phyloP scores from a whole-genome alignment of 192 early-diverging fungal species.

The Umbelopsis ramanniana region DNA sequence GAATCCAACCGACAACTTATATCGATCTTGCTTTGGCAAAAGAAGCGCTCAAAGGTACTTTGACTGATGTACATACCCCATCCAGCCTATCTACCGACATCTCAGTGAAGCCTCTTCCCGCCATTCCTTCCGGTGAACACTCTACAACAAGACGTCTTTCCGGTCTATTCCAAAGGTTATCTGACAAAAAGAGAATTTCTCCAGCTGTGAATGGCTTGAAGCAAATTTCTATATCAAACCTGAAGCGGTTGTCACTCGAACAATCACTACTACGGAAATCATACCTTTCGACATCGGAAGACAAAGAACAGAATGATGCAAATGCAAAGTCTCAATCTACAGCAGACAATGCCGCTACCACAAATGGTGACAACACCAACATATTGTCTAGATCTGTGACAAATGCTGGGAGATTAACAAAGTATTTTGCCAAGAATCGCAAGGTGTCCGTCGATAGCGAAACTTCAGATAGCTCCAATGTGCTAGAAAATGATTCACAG shows the following conservation, averaged over 20 bases:
- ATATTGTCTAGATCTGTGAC: not conserved
- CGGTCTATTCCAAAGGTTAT: not conserved
- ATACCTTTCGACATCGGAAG: not conserved
- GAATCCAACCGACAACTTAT: not conserved
- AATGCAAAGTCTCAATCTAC: not conserved
- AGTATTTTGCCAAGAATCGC: not conserved
- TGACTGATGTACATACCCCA: not conserved
- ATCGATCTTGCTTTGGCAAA: constrained; percentile 2
- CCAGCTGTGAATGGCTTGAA: constrained; percentile 8
- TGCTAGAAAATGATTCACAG: constrained; percentile 1
- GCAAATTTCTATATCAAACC: not conserved
- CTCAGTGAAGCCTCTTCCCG: constrained; percentile 1
- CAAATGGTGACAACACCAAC: not conserved
- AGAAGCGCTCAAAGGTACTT: not conserved
- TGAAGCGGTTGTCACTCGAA: not conserved
- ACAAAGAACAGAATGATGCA: no score
- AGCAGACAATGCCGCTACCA: not conserved
- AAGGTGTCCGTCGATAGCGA: not conserved
- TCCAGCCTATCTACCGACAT: not conserved
- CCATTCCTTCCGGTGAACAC: not conserved
- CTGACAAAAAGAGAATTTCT: constrained; percentile 13
- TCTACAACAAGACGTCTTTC: not conserved
- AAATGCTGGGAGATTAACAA: not conserved
- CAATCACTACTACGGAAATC: not conserved
- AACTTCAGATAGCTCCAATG: constrained; percentile 1